These are phyloP conservation scores for Bjerkandera adusta DNA, from an alignment of 1,284 basidiomycete genomes.

Conservation along the genomic window DNA sequence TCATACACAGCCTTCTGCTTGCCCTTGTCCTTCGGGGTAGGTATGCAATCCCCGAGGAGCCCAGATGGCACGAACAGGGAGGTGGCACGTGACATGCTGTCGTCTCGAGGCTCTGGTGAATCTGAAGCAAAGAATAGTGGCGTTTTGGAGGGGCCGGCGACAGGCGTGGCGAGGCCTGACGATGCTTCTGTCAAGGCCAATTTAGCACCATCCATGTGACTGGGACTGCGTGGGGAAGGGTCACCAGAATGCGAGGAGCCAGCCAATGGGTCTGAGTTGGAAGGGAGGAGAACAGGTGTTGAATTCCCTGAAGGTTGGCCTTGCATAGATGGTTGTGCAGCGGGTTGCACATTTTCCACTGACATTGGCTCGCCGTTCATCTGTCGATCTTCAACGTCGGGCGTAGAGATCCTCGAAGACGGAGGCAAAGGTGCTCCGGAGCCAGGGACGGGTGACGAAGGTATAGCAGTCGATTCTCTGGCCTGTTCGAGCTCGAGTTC, in stretches of 20 bases:
- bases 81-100: background rate
- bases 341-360: background rate
- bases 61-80: constrained; percentile 12
- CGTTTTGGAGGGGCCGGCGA: constrained; percentile 8
- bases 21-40: background rate
- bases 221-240: too few relatives aligned
- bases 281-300: background rate
- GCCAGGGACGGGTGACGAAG: background rate
- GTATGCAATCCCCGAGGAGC: background rate
- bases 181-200: too few relatives aligned
- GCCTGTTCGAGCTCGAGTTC: constrained; percentile 12
- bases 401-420: background rate
- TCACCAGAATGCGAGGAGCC: too few relatives aligned
- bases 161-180: background rate
- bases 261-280: background rate
- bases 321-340: background rate
- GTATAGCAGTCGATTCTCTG: background rate
- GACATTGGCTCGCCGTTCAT: background rate
- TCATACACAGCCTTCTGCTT: constrained; percentile 6
- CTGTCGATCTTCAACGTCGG: background rate
- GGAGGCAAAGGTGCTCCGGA: constrained; percentile 5
- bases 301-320: background rate
- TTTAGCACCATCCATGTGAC: background rate
- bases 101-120: background rate
- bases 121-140: constrained; percentile 10